Percentiles rank a stretch among this genome's conserved stretches.
These are phyloP conservation scores for Trypanosoma congolense DNA, from an alignment of 208 protist species.

Conservation along the genomic window DNA sequence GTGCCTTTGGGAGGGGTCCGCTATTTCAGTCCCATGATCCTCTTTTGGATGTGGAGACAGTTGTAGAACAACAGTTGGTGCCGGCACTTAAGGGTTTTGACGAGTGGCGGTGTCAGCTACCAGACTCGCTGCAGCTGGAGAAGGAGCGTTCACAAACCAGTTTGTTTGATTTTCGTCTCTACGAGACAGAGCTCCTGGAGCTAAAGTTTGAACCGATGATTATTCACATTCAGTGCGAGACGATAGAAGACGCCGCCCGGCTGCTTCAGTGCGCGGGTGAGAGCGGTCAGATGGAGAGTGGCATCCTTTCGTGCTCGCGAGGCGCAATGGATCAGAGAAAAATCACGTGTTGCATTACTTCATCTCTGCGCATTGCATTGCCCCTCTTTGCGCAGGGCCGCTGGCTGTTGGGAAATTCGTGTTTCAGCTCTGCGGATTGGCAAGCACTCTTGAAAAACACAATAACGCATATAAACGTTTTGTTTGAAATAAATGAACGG, in stretches of 20 bases:
- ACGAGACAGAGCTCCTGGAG: constrained; percentile 60
- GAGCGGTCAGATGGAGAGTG: constrained; percentile 71
- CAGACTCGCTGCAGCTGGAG: constrained; percentile 7
- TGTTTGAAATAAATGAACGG: constrained; percentile 58
- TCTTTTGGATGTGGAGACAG: constrained; percentile 21
- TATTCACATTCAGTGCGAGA: constrained; percentile 63
- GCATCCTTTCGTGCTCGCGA: constrained; percentile 64
- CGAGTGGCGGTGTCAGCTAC: constrained; percentile 35
- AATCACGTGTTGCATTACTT: constrained; percentile 80
- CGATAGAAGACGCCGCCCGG: constrained; percentile 41
- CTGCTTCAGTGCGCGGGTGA: constrained; percentile 71
- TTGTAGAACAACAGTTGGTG: constrained; percentile 21
- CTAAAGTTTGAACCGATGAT: constrained; percentile 87
- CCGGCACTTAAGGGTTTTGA: constrained; percentile 40
- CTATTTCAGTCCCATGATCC: constrained; percentile 76
- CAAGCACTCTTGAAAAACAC: constrained; percentile 25
- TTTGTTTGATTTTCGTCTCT: constrained; percentile 11
- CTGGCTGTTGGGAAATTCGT: constrained; percentile 36
- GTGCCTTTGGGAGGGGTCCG: constrained; percentile 48
- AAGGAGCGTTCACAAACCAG: not conserved
- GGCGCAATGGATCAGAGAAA: constrained; percentile 43
- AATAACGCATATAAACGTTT: constrained; percentile 41
- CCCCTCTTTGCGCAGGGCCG: constrained; percentile 39
- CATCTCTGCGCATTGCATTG: constrained; percentile 53
- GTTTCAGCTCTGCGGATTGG: constrained; percentile 27